Conservation (phyloP, 1,139 yeast species). For the Debaryomyces coudertii region DNA sequence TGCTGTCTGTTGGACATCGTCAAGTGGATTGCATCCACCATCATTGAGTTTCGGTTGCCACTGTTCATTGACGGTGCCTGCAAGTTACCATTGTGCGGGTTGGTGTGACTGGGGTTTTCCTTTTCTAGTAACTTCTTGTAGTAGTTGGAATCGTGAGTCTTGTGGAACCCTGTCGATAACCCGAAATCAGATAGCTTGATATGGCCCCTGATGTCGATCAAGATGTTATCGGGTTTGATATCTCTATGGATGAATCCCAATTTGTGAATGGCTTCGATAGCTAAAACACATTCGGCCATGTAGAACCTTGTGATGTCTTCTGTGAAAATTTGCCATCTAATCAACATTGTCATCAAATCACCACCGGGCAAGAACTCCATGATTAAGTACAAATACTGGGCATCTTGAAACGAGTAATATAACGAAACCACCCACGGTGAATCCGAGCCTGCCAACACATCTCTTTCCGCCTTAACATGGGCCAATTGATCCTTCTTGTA, state of each 20-base stretch:
- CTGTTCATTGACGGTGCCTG: constrained; percentile 17
- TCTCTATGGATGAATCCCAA: constrained; percentile 80
- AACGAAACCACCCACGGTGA: constrained; percentile 87
- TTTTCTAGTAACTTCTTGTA: constrained; percentile 72
- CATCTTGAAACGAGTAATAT: constrained; percentile 79
- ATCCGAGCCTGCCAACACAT: constrained; percentile 81
- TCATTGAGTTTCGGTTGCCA: constrained; percentile 68
- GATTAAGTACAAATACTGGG: constrained; percentile 72
- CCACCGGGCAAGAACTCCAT: constrained; percentile 90
- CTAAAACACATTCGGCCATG: constrained; percentile 86
- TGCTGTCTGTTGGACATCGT: constrained; percentile 97
- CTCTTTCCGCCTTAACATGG: constrained; percentile 85
- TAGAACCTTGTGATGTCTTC: constrained; percentile 83
- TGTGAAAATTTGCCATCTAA: constrained; percentile 84
- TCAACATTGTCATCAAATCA: constrained; percentile 84
- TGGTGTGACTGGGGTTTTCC: constrained; percentile 42
- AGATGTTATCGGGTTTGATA: constrained; percentile 77
- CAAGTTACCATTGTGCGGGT: constrained; percentile 21
- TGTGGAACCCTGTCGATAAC: constrained; percentile 83
- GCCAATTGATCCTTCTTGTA: constrained; percentile 82
- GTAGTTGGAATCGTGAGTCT: constrained; percentile 80
- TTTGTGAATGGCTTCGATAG: constrained; percentile 81
- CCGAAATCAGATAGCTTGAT: constrained; percentile 81
- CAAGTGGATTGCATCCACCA: constrained; percentile 93
- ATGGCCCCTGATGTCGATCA: constrained; percentile 80